Evolutionary conservation across 306 rosid genomes (phyloP), one percentile per base, ranked within the genome.

Genomic region (Herpetospermum pedunculosum): DNA sequence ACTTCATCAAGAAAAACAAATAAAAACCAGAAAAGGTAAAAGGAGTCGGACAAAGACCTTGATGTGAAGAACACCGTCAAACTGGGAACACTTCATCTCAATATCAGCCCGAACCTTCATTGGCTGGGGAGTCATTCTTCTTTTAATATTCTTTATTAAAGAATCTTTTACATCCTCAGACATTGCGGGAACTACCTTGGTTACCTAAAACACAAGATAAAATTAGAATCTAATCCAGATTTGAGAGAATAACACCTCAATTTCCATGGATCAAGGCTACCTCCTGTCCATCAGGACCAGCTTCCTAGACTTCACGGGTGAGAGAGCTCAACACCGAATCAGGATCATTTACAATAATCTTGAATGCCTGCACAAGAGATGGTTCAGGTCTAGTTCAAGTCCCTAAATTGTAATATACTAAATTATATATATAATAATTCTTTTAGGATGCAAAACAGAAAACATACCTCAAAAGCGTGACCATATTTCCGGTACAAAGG

Each of bases 111-210:
- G 87, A 76, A 93, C 91, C 84, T 93, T 93, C 92, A 91, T 72
- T n/a, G 98, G 96, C 25, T 91, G 97, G 0, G 98, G 98, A 2
- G 97, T 93, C 98, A 93, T 90, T 73, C 97, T 84, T 80, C 98
- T 87, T 82, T 81, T 89, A 67, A 93, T 89, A 69, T 91, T 93
- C 81, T 80, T 93, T 26, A 91, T 80, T 18, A 93, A 74, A 50
- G 97, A 67, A n/a, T 91, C 96, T 79, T 89, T 91, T 79, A 93
- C 90, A 65, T 85, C 98, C 78, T 89, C 98, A 0, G 98, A 25
- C 44, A 93, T 85, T 21, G 96, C 97, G 6, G 96, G 96, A 80
- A 89, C 94, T 62, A 87, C 88, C 85, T 86, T 91, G 30, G 92
- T 86, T 55, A 87, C 87, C 98, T 88, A 67, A 6, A 59, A 70